Evolutionary conservation across 1,139 yeast genomes (phyloP), one percentile per base, ranked within the genome.

Genomic region (Debaryomycetaceae sp.): DNA sequence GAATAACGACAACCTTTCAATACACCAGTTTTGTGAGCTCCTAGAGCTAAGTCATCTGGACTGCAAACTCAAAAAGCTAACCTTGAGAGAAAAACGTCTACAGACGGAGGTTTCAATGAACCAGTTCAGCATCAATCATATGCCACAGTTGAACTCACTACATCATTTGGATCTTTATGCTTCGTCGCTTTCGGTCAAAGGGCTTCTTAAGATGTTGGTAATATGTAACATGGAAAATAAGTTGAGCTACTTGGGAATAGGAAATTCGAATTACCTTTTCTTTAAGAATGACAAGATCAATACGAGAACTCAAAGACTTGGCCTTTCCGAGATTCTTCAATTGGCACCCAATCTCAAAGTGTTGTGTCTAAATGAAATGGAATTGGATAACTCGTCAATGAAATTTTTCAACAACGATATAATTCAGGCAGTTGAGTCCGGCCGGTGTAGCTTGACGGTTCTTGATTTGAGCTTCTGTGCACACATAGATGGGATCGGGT

Each of bases 391-490:
- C 46, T 58, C 61, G 6, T 60, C 75, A 0, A 60, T 72, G 63
- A 60, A 58, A 37, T 58, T 55, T 34, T 64, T 73, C 36, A 51
- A 57, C 35, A 52, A 53, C 11, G 75, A 69, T 43, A 48, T 65
- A 17, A 42, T 42, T 11, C 48, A 48, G 11, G 40, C 39, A 1
- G 47, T 53, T 27, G 61, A 63, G 0, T 46, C 60, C n/a, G 46
- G 45, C 2, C 45, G 52, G 1, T 49, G 58, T 34, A 45, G 46
- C 1, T 55, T 71, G 27, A 52, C 54, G 11, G 41, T 56, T 2
- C 51, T 73, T 20, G 78, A 73, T 48, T 47, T 73, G 9, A 69
- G 77, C 46, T 72, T 68, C 45, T 69, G 72, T 46, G 47, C 45
- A 3, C 59, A 54, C 38, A 55, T 73, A 5, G 68, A 68, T 43